Percentiles rank a stretch among this genome's conserved stretches.
Conservation (phyloP, 345 rosid species). For the Cardamine chenopodiifolia region DNA sequence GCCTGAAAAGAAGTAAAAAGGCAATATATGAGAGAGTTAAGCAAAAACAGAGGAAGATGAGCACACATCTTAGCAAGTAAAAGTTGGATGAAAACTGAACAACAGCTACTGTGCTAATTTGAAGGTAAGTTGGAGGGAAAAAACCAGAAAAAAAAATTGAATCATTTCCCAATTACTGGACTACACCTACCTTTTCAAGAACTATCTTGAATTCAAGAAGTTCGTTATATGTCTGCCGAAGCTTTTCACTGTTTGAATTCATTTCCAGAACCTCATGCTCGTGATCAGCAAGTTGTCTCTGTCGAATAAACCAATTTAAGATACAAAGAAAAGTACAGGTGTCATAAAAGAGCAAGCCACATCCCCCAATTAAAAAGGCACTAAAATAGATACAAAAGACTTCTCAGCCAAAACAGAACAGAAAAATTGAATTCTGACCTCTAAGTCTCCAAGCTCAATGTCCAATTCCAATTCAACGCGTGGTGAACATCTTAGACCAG, state of each 20-base stretch:
- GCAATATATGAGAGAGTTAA: background rate
- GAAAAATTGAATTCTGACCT: constrained; percentile 53
- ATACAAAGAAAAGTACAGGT: constrained; percentile 17
- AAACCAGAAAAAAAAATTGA: background rate
- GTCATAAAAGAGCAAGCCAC: background rate
- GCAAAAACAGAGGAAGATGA: constrained; percentile 22
- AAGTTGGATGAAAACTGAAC: background rate
- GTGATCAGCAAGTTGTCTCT: constrained; percentile 86
- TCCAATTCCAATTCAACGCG: constrained; percentile 70
- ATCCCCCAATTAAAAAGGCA: background rate
- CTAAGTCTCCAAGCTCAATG: constrained; percentile 81
- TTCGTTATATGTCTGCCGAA: constrained; percentile 82
- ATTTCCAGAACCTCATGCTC: constrained; percentile 91
- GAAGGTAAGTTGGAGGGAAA: constrained; percentile 1
- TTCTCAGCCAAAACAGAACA: constrained; percentile 21
- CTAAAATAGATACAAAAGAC: constrained; percentile 8
- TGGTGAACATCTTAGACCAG: constrained; percentile 70
- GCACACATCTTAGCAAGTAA: background rate
- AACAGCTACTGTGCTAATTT: background rate
- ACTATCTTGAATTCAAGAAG: constrained; percentile 93
- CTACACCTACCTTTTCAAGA: constrained; percentile 71
- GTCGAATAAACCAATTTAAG: constrained; percentile 40
- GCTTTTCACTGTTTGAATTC: constrained; percentile 93
- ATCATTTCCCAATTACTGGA: constrained; percentile 9
- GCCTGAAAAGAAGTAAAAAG: constrained; percentile 56